These are phyloP conservation scores for Ascoidea tarda DNA, from an alignment of 805 yeast genomes.

Conservation along the genomic window DNA sequence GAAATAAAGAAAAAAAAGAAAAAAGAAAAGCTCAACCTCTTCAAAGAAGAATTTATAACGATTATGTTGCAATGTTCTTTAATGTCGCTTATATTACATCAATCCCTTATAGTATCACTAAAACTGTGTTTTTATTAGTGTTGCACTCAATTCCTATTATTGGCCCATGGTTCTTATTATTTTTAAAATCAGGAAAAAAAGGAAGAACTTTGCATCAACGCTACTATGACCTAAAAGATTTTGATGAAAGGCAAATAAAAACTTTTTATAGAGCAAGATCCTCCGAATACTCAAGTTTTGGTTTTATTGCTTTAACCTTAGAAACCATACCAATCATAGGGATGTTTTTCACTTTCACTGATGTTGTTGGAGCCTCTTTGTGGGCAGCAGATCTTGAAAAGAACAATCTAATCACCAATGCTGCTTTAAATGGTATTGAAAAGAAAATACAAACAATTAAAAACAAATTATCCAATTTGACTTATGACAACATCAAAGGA, in stretches of 20 bases:
- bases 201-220: slow-evolving; percentile 8
- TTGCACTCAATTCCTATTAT: slow-evolving; percentile 10
- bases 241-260: slow-evolving; percentile 1
- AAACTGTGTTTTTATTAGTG: slow-evolving; percentile 1
- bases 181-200: slow-evolving; percentile 9
- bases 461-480: too few species aligned
- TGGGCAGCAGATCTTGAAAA: slow-evolving; percentile 10
- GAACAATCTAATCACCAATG: too few species aligned
- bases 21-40: not conserved
- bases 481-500: too few species aligned
- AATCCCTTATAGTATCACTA: not conserved
- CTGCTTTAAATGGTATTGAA: too few species aligned
- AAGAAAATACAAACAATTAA: too few species aligned
- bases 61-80: too few species aligned
- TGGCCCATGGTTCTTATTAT: slow-evolving; percentile 9
- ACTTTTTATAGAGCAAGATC: slow-evolving; percentile 8
- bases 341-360: slow-evolving; percentile 9
- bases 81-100: not conserved
- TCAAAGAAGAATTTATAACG: not conserved
- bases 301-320: slow-evolving; percentile 9
- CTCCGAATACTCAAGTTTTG: slow-evolving; percentile 3
- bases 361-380: slow-evolving; percentile 10
- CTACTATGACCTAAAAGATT: slow-evolving; percentile 4
- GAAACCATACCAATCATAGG: slow-evolving; percentile 10
- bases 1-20: not conserved